Evolutionary conservation across 306 rosid genomes (phyloP).

Genomic region (Cicer pinnatifidum): DNA sequence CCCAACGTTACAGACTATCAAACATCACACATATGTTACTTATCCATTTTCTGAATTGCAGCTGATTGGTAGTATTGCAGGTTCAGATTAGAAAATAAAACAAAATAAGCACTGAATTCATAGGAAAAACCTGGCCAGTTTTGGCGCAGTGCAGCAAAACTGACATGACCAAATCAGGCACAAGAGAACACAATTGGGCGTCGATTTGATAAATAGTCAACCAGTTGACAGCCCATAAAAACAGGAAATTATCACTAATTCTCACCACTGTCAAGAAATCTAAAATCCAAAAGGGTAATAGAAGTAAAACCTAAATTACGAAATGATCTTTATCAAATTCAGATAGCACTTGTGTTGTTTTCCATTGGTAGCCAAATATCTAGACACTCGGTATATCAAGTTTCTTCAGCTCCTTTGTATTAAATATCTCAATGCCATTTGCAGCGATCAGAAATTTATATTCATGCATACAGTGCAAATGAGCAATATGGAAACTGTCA

Average conservation of each 20-base stretch:
- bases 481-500: background rate
- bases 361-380: background rate
- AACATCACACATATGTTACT: constrained; percentile 15
- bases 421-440: background rate
- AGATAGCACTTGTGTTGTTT: background rate
- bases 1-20: background rate
- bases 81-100: constrained; percentile 1
- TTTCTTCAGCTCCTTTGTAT: background rate
- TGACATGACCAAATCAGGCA: constrained; percentile 17
- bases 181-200: background rate
- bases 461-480: background rate
- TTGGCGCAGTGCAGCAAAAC: background rate
- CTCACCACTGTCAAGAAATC: background rate
- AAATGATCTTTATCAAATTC: background rate
- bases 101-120: background rate
- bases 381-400: background rate
- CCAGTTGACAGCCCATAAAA: constrained; percentile 3
- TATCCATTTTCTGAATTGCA: background rate
- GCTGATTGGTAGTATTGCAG: constrained; percentile 20
- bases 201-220: background rate
- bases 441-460: background rate
- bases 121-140: background rate
- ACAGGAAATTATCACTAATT: background rate
- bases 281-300: background rate
- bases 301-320: background rate